Evolutionary conservation across 116 monocot species (phyloP).

Genomic region (Cymodocea nodosa): DNA sequence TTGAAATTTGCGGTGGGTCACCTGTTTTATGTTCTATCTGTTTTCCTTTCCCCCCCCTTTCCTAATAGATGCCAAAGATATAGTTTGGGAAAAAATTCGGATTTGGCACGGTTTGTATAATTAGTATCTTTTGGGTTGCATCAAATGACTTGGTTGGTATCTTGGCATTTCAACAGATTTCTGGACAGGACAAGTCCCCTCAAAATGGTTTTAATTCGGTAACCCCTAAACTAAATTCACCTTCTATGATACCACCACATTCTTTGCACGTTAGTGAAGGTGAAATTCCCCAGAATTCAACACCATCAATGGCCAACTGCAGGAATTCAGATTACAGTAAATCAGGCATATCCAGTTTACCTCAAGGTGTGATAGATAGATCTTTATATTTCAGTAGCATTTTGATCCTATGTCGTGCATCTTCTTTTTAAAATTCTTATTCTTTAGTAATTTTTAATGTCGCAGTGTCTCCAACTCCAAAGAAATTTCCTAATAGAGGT

Average conservation of each 20-base stretch:
- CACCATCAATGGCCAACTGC: conserved; percentile 7
- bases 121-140: too few relatives aligned
- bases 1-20: conserved; percentile 85
- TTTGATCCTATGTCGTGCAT: neutral
- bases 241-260: conserved; percentile 10
- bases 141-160: too few relatives aligned
- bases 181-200: conserved; percentile 59
- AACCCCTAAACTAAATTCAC: conserved; percentile 9
- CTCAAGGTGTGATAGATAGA: conserved; percentile 41
- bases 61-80: neutral
- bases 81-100: too few relatives aligned
- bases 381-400: conserved; percentile 3
- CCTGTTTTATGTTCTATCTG: conserved; percentile 3
- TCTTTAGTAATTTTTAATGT: conserved; percentile 5
- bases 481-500: conserved; percentile 12
- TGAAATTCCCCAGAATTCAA: conserved; percentile 7
- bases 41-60: neutral
- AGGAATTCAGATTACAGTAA: conserved; percentile 11
- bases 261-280: conserved; percentile 12
- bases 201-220: conserved; percentile 22
- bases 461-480: conserved; percentile 23
- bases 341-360: conserved; percentile 1
- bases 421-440: conserved; percentile 7
- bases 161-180: conserved; percentile 29
- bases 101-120: too few relatives aligned